Percentiles rank a stretch among this genome's conserved stretches.
These are phyloP conservation scores for Termitomyces sp. DNA, from an alignment of 768 basidiomycete genomes.

Conservation along the genomic window DNA sequence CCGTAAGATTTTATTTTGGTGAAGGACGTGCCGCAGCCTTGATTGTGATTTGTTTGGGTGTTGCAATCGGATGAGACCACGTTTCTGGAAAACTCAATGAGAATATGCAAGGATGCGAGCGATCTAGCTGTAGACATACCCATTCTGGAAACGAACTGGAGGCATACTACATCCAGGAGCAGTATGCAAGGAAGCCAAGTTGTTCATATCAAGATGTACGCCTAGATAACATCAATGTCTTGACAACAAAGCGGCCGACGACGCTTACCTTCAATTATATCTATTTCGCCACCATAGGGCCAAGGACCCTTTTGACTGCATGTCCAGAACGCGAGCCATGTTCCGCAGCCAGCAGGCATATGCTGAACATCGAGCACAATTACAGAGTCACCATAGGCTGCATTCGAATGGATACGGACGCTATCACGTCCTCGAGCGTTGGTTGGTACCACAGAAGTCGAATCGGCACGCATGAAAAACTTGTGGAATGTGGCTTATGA, in stretches of 20 bases:
- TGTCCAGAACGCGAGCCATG: conserved; percentile 68
- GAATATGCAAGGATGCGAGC: background rate
- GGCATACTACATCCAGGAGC: conserved; percentile 42
- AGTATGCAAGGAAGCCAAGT: conserved; percentile 54
- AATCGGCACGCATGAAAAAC: conserved; percentile 58
- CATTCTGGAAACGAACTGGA: conserved; percentile 33
- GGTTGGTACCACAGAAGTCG: conserved; percentile 27
- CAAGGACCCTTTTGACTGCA: conserved; percentile 45
- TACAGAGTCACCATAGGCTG: conserved; percentile 40
- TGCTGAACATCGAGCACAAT: conserved; percentile 48
- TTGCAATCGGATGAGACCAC: conserved; percentile 44
- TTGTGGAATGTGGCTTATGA: conserved; percentile 29
- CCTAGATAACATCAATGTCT: conserved; percentile 23
- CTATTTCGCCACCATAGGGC: conserved; percentile 59
- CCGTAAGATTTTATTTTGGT: conserved; percentile 38
- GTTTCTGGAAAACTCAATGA: conserved; percentile 21
- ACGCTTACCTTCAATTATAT: conserved; percentile 49
- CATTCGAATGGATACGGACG: conserved; percentile 43
- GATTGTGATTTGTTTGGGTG: conserved; percentile 43
- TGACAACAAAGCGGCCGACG: background rate
- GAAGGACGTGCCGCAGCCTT: conserved; percentile 55
- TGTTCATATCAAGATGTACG: conserved; percentile 40
- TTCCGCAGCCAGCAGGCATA: conserved; percentile 55
- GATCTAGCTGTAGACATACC: conserved; percentile 29
- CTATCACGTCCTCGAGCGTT: conserved; percentile 48